Percentiles rank a stretch among this genome's conserved stretches.
These are phyloP conservation scores for Trichoderma endophyticum DNA, from an alignment of 2,329 filamentous ascomycete genomes.

Conservation along the genomic window DNA sequence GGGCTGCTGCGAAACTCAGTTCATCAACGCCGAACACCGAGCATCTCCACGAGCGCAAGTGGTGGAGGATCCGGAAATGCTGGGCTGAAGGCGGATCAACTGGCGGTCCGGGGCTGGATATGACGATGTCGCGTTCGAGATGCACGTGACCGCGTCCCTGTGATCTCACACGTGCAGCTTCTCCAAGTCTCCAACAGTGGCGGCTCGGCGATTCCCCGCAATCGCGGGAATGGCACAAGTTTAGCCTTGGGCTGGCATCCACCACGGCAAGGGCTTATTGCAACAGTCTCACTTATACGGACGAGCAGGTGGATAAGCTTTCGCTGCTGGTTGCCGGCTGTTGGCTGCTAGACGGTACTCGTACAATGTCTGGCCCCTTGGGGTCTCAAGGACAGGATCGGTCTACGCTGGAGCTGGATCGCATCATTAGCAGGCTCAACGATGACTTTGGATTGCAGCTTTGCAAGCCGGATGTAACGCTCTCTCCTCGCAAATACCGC, in stretches of 20 bases:
- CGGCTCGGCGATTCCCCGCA: slow-evolving; percentile 7
- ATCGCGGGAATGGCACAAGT: slow-evolving; percentile 1
- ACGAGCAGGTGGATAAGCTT: background rate
- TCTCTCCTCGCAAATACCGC: slow-evolving; percentile 28
- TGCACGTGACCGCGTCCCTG: background rate
- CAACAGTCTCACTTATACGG: background rate
- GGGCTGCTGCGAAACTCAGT: background rate
- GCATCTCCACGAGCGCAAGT: slow-evolving; percentile 24
- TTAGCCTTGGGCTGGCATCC: background rate
- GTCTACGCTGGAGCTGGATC: slow-evolving; percentile 20
- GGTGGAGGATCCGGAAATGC: background rate
- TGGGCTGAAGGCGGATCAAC: slow-evolving; percentile 11
- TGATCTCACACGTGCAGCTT: background rate
- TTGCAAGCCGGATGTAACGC: slow-evolving; percentile 23
- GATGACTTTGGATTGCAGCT: slow-evolving; percentile 28
- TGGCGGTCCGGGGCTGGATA: background rate
- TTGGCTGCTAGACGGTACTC: background rate
- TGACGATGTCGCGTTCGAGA: background rate
- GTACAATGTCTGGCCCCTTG: background rate
- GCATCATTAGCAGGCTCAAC: slow-evolving; percentile 28
- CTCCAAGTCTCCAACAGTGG: background rate
- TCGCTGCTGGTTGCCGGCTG: background rate
- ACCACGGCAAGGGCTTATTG: background rate
- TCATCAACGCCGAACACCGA: slow-evolving; percentile 38
- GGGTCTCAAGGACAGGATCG: background rate